Base-by-base conservation (phyloP, 345 rosid species). In the Heritiera fomes region DNA sequence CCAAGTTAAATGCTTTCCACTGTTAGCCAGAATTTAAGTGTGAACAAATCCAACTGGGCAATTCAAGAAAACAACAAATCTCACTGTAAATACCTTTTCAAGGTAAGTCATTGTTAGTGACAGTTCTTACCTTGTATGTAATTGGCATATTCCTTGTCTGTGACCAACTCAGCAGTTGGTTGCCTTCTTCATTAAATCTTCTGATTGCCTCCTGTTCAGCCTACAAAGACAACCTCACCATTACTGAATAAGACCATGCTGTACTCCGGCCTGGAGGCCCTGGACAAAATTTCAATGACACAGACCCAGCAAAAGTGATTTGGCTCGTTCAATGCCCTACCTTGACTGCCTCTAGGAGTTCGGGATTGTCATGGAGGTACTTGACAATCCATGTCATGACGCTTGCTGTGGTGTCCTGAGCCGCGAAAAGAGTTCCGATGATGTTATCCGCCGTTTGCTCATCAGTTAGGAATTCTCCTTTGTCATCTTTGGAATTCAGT, bases 321-420 rank as follows among this genome's bases (percentile, higher is more conserved):
- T 73, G 75, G 75, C 74, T 41, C 49, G 43, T 56, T 56, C 45
- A 11, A 43, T 32, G 53, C 38, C 79, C 3, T 85, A 92, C 97
- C 97, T 87, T 92, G n/a, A 92, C 87, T 72, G 85, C 87, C 85
- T 88, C 90, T 28, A 90, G 94, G 82, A 89, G 87, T 75, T 89
- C 84, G 50, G 84, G 91, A 80, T 89, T 88, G 77, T 87, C 97
- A 77, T 89, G 94, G 76, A 92, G 93, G 82, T 88, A 89, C 84
- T 90, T 92, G 84, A 88, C 87, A 81, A 86, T 86, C 97, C 97
- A 92, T n/a, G 97, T 90, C 91, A 90, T 78, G 85, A 81, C 87
- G 71, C 93, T 90, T 5, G 97, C 94, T 0, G 94, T 92, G 30
- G 97, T 92, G 82, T 92, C 93, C 78, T 89, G 92, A 66, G 96